Evolutionary conservation across 495 filamentous ascomycete species (phyloP).

Genomic region (Trichoderma virens): DNA sequence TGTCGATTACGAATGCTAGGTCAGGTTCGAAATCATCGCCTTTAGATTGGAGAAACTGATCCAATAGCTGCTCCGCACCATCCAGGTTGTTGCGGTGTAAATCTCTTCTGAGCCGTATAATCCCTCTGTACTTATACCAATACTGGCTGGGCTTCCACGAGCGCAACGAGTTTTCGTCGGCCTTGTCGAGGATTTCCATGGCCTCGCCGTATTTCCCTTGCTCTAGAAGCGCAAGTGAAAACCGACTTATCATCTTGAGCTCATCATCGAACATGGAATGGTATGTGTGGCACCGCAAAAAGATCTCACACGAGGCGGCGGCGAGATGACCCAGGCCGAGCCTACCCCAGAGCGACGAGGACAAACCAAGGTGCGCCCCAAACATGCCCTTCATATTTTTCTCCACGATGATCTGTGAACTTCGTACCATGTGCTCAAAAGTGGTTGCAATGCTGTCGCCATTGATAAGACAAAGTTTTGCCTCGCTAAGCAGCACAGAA

Average conservation of each 20-base stretch:
- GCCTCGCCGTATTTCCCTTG: constrained; percentile 67
- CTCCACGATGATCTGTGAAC: constrained; percentile 72
- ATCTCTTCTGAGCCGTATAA: constrained; percentile 63
- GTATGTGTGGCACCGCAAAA: constrained; percentile 62
- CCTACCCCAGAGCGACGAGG: constrained; percentile 65
- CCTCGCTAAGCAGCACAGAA: constrained; percentile 78
- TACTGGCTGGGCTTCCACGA: constrained; percentile 73
- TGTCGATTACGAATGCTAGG: constrained; percentile 58
- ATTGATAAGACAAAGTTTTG: constrained; percentile 64
- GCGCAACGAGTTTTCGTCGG: constrained; percentile 58
- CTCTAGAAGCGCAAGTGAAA: constrained; percentile 37
- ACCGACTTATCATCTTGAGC: constrained; percentile 49
- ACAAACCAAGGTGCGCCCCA: constrained; percentile 63
- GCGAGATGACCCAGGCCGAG: constrained; percentile 65
- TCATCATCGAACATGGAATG: constrained; percentile 67
- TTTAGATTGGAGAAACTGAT: constrained; percentile 43
- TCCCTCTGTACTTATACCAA: constrained; percentile 64
- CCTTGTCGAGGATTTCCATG: constrained; percentile 54
- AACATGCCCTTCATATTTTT: constrained; percentile 65
- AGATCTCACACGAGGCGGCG: constrained; percentile 62
- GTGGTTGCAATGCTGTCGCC: constrained; percentile 74
- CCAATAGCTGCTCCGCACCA: constrained; percentile 60
- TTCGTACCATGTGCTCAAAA: constrained; percentile 70
- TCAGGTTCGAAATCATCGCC: constrained; percentile 54
- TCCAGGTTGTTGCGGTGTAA: constrained; percentile 64